Evolutionary conservation across 805 yeast species (phyloP).

Genomic region (Brettanomyces naardenensis): DNA sequence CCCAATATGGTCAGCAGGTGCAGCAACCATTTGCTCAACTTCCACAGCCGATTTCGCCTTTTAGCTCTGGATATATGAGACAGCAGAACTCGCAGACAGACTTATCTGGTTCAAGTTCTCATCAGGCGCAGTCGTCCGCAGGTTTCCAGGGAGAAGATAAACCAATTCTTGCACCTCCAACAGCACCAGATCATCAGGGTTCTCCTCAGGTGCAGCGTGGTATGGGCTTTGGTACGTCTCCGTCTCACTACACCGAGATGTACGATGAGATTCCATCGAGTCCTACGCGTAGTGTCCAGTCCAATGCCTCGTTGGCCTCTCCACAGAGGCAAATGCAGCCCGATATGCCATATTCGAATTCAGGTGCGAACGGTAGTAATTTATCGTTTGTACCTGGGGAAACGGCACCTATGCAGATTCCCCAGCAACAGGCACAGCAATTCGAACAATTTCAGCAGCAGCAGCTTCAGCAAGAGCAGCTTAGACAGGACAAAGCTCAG

Average conservation of each 20-base stretch:
- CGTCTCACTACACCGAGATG: constrained; percentile 15
- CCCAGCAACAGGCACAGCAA: constrained; percentile 5
- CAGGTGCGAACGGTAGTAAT: constrained; percentile 22
- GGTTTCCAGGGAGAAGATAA: neutral
- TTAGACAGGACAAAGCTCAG: constrained; percentile 3
- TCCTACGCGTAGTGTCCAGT: constrained; percentile 27
- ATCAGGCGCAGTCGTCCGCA: constrained; percentile 4
- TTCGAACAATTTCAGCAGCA: constrained; percentile 28
- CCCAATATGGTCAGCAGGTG: constrained; percentile 11
- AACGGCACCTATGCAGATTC: no score
- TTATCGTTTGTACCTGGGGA: constrained; percentile 11
- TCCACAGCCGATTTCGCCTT: constrained; percentile 10
- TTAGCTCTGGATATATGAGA: constrained; percentile 13
- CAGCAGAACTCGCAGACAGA: constrained; percentile 17
- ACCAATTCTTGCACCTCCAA: constrained; percentile 3
- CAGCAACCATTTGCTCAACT: constrained; percentile 10
- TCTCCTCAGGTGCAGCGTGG: constrained; percentile 5
- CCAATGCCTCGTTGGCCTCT: constrained; percentile 5
- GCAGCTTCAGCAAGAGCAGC: constrained; percentile 13
- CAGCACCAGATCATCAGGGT: neutral
- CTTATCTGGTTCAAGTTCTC: constrained; percentile 8
- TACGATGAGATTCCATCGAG: constrained; percentile 26
- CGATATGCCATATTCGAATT: constrained; percentile 17
- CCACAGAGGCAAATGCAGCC: constrained; percentile 18
- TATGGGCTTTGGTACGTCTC: constrained; percentile 16